Conservation (phyloP, 768 basidiomycete genomes). For the Phlebiopsis flavidoalba region DNA sequence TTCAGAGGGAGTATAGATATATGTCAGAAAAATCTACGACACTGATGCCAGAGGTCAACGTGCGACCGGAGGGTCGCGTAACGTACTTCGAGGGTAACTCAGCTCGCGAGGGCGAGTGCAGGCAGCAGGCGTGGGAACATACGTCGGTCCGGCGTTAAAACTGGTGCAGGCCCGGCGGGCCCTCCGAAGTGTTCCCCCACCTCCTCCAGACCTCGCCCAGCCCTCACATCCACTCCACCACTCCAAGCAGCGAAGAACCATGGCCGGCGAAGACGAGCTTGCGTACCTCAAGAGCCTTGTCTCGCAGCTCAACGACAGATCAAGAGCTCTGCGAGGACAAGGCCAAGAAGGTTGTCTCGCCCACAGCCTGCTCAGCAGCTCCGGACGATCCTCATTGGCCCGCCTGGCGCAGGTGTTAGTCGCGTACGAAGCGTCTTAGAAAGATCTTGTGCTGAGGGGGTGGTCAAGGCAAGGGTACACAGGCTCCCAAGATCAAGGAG, state of each 20-base stretch:
- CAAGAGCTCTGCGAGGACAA: constrained; percentile 67
- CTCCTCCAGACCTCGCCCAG: not conserved
- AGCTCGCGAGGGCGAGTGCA: not conserved
- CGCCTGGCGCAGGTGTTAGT: constrained; percentile 93
- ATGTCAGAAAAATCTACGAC: too few relatives aligned
- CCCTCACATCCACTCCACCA: not conserved
- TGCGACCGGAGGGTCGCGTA: not conserved
- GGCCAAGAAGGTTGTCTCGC: constrained; percentile 35
- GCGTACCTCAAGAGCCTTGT: constrained; percentile 95
- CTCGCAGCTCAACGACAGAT: constrained; percentile 87
- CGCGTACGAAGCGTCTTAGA: not conserved
- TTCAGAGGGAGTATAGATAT: too few relatives aligned
- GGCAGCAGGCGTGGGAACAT: not conserved
- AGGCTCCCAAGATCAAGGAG: constrained; percentile 89
- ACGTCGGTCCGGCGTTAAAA: not conserved
- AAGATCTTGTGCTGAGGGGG: not conserved
- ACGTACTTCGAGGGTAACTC: not conserved
- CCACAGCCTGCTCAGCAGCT: constrained; percentile 73
- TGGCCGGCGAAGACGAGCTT: constrained; percentile 74
- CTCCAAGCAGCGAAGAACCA: constrained; percentile 21
- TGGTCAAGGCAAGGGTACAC: constrained; percentile 89
- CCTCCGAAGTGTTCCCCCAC: not conserved
- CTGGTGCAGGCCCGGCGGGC: not conserved
- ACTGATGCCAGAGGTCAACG: too few relatives aligned
- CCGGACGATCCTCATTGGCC: constrained; percentile 90